Evolutionary conservation across 176 grass and related monocot species (phyloP), one percentile per base, ranked within the genome.

Genomic region (Juncus effusus): DNA sequence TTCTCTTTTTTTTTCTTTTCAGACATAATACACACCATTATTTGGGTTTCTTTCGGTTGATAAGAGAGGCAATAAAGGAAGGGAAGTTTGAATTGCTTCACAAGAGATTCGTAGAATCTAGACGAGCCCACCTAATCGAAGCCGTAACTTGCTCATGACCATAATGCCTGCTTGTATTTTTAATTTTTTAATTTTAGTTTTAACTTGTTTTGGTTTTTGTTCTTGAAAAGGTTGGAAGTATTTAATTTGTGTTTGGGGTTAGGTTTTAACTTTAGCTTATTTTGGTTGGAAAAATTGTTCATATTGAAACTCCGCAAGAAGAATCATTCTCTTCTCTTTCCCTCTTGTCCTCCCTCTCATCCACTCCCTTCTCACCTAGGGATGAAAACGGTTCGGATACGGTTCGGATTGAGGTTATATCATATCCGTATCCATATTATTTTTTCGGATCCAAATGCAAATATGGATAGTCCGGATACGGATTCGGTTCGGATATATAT

Each of bases 21-120:
- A 96, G 93, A 81, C 93, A 96, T 50, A 96, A 96, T 53, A 91
- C 93, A 0, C 88, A 96, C 76, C 93, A 96, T 14, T 96, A 91
- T 77, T 78, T 96, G 70, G 60, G 82, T 3, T 96, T 96, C 47
- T 96, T 96, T 56, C 66, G 52, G 16, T 75, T 75, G 14, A 81
- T 96, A 76, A 74, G 88, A 11, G 74, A 81, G 40, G 75, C 82
- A 1, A 80, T 96, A 40, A 91, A 86, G 67, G 55, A 13, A 11
- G 85, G 84, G 72, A 75, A 91, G 51, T 96, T 96, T 0, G 80
- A 89, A 35, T 40, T 77, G 44, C 88, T 91, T 39, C 73, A 50
- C 6, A 60, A 73, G 75, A 78, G 73, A 61, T 96, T 96, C 67
- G 50, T 96, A 4, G 59, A 84, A 13, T 81, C 65, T 38, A 77